Base-by-base conservation (phyloP, 768 basidiomycete genomes). In the Grammothele lineata region DNA sequence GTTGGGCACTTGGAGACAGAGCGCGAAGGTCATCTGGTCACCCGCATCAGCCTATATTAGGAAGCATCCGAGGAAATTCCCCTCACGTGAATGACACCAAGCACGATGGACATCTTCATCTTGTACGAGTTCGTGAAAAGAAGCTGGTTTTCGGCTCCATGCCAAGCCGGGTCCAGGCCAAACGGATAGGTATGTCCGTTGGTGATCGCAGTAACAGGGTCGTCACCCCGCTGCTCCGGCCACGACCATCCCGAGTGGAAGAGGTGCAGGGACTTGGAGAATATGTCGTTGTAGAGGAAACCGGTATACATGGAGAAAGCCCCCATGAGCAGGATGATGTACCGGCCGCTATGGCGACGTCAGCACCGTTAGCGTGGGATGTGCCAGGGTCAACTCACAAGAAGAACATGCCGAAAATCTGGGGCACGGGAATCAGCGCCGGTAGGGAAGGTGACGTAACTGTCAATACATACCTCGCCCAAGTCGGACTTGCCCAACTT, bases 251-350 rank as follows among this genome's bases (percentile, higher is more conserved):
- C 92, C 17, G 94, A 95, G 44, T 78, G 74, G 77, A 82, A 97
- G 54, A 98, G 64, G 60, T 87, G 83, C 44, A 98, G 76, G 21
- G 89, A 78, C 69, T 89, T 92, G 48, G 95, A 97, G 72, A 98
- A 97, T 60, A 99, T 81, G 66, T 99, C 96, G 78, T 99, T 99
- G 74, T 99, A 99, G 65, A 99, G 85, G 64, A 97, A 73, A 22
- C 96, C 96, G 1, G 95, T 95, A 71, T 92, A 99, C 57, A 96
- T 78, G 22, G 95, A 94, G 68, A 98, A 97, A 36, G 82, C 15
- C n/a, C 96, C 96, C 96, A 99, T 99, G 55, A 99, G 73, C 38
- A 98, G 76, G 62, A 98, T 97, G 65, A 98, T 97, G 68, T 99
- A 99, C 46, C 96, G 92, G 52, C 96, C 96, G 59, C 92, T 94